These are phyloP conservation scores for Arctostaphylos glauca DNA, from an alignment of 148 eudicot genomes.

Conservation along the genomic window DNA sequence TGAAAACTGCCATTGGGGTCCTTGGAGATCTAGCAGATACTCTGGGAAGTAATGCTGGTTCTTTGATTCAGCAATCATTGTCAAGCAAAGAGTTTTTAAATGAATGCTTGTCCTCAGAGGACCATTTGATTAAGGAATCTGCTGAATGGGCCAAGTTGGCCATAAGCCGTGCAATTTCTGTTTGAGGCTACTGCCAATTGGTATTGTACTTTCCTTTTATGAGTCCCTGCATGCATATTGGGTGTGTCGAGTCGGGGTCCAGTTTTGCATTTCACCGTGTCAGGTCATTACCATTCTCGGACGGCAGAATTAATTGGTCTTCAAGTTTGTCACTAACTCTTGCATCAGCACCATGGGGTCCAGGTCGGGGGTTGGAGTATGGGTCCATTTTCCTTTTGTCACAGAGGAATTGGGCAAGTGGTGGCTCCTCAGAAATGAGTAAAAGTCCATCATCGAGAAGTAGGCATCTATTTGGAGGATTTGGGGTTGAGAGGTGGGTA, in stretches of 20 bases:
- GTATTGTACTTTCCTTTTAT: slow-evolving; percentile 44
- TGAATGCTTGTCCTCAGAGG: slow-evolving; percentile 87
- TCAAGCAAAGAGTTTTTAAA: slow-evolving; percentile 73
- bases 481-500: neutral
- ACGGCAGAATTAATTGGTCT: slow-evolving; percentile 55
- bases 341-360: slow-evolving; percentile 41
- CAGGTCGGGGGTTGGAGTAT: slow-evolving; percentile 30
- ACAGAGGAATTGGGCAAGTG: slow-evolving; percentile 16
- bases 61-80: slow-evolving; percentile 80
- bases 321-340: slow-evolving; percentile 55
- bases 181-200: slow-evolving; percentile 47
- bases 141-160: slow-evolving; percentile 97
- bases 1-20: slow-evolving; percentile 91
- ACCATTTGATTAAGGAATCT: slow-evolving; percentile 86
- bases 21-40: slow-evolving; percentile 98
- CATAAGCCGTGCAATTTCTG: slow-evolving; percentile 69
- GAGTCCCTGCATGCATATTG: slow-evolving; percentile 82
- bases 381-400: slow-evolving; percentile 28
- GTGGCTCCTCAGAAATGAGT: slow-evolving; percentile 11
- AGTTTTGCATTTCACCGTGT: slow-evolving; percentile 55
- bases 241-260: slow-evolving; percentile 60
- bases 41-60: slow-evolving; percentile 69
- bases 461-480: neutral
- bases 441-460: slow-evolving; percentile 1
- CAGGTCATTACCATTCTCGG: slow-evolving; percentile 63